phyloP scores from a whole-genome alignment of 257 asterid genomes.

The Verbena officinalis region DNA sequence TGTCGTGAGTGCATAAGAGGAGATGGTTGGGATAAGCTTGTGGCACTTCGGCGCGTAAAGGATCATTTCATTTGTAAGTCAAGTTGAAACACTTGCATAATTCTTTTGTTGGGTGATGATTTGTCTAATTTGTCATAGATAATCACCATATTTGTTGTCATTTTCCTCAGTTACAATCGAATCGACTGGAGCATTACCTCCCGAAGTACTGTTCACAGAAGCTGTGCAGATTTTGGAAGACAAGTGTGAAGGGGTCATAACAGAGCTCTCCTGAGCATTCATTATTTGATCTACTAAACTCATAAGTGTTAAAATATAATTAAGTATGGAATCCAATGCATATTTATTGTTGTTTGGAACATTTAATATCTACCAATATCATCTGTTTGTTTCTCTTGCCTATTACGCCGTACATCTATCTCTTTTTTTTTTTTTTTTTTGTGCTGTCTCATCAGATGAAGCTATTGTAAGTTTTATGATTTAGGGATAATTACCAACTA shows the following conservation, averaged over 20 bases:
- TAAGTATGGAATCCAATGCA: neutral
- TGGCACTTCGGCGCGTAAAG: slow-evolving; percentile 75
- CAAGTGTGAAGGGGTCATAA: slow-evolving; percentile 76
- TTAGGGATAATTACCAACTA: no score
- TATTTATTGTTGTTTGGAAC: no score
- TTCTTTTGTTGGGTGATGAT: no score
- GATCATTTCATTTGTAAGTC: slow-evolving; percentile 96
- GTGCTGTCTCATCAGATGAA: no score
- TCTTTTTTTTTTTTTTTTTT: no score
- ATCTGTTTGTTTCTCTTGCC: no score
- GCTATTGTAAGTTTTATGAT: no score
- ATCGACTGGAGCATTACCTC: slow-evolving; percentile 90
- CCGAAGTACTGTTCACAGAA: slow-evolving; percentile 84
- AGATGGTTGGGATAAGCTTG: slow-evolving; percentile 76
- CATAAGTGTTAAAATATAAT: neutral
- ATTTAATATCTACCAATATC: no score
- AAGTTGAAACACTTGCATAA: slow-evolving; percentile 19
- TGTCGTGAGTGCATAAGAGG: slow-evolving; percentile 93
- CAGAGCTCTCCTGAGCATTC: slow-evolving; percentile 48
- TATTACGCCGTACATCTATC: no score
- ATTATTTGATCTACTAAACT: neutral
- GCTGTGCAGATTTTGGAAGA: slow-evolving; percentile 91
- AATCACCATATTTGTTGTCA: neutral
- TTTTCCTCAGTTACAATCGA: slow-evolving; percentile 70
- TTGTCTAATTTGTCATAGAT: neutral